phyloP scores from a whole-genome alignment of 768 basidiomycete species.

The Naganishia vaughanmartiniae region DNA sequence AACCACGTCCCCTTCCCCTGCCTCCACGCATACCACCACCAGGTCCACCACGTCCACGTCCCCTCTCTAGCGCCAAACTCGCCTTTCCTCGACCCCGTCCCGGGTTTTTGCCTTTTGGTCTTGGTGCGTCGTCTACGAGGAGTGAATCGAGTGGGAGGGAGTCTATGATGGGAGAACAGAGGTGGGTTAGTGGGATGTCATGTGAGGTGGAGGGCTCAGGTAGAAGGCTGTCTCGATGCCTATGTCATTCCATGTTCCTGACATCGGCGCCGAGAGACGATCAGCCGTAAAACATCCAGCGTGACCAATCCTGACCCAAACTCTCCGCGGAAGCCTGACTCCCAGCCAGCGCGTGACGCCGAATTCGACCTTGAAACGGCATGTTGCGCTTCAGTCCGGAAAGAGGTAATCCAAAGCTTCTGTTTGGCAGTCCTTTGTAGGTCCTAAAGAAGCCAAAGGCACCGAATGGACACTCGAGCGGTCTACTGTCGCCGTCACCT shows the following conservation, averaged over 20 bases:
- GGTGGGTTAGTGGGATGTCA: not conserved
- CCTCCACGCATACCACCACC: constrained; percentile 55
- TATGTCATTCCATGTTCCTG: no score
- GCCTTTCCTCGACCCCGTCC: constrained; percentile 49
- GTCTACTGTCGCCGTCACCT: not conserved
- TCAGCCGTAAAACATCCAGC: not conserved
- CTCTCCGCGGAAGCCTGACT: no score
- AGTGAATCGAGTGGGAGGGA: constrained; percentile 93
- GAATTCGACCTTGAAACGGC: no score
- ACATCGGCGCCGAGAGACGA: no score
- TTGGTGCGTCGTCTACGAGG: constrained; percentile 94
- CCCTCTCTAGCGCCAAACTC: constrained; percentile 39
- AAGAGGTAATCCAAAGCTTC: no score
- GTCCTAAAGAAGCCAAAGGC: no score
- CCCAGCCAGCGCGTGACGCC: no score
- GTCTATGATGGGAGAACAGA: constrained; percentile 54
- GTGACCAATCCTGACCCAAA: not conserved
- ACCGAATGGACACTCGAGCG: not conserved
- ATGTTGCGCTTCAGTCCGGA: no score
- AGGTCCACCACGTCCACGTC: constrained; percentile 56
- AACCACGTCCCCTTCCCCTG: constrained; percentile 60
- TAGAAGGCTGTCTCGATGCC: no score
- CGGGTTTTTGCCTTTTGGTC: constrained; percentile 82
- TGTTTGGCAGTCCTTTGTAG: not conserved
- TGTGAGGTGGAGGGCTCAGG: not conserved